These are phyloP conservation scores for Colletotrichum liriopes DNA, from an alignment of 2,329 filamentous ascomycete species.

Conservation along the genomic window DNA sequence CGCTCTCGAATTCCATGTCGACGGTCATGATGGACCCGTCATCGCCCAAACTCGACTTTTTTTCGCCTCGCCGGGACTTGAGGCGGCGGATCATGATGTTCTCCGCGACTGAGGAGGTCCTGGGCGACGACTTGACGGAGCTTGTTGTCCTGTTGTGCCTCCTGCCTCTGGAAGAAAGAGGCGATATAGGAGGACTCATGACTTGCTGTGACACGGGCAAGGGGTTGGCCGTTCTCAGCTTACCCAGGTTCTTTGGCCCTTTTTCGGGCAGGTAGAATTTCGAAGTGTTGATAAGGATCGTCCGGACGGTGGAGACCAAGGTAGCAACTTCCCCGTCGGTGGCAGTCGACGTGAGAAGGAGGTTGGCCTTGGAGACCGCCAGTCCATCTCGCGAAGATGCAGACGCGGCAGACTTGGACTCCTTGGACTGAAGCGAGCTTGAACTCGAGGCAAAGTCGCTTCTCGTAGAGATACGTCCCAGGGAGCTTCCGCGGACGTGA, in stretches of 20 bases:
- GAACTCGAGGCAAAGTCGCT: slow-evolving; percentile 21
- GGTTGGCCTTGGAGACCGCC: slow-evolving; percentile 68
- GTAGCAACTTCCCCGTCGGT: slow-evolving; percentile 67
- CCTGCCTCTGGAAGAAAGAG: slow-evolving; percentile 22
- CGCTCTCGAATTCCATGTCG: slow-evolving; percentile 57
- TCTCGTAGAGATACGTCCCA: slow-evolving; percentile 46
- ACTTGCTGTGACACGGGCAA: slow-evolving; percentile 49
- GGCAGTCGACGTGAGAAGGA: slow-evolving; percentile 70
- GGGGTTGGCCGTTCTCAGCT: slow-evolving; percentile 46
- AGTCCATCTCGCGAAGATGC: slow-evolving; percentile 45
- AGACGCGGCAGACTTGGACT: slow-evolving; percentile 15
- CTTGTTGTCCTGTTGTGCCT: slow-evolving; percentile 15
- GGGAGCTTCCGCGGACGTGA: slow-evolving; percentile 55
- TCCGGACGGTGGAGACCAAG: slow-evolving; percentile 69
- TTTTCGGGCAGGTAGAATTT: slow-evolving; percentile 63
- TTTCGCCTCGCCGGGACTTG: slow-evolving; percentile 47
- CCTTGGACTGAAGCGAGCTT: slow-evolving; percentile 29
- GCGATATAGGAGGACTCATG: slow-evolving; percentile 38
- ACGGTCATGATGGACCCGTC: slow-evolving; percentile 53
- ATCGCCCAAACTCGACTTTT: slow-evolving; percentile 44
- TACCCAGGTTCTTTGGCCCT: slow-evolving; percentile 14
- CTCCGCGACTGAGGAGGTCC: slow-evolving; percentile 53
- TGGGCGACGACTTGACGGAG: slow-evolving; percentile 42
- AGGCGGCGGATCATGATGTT: slow-evolving; percentile 52
- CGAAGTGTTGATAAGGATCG: slow-evolving; percentile 62